Conservation (phyloP, 2,329 filamentous ascomycete species). For the Verticillium dahliae region DNA sequence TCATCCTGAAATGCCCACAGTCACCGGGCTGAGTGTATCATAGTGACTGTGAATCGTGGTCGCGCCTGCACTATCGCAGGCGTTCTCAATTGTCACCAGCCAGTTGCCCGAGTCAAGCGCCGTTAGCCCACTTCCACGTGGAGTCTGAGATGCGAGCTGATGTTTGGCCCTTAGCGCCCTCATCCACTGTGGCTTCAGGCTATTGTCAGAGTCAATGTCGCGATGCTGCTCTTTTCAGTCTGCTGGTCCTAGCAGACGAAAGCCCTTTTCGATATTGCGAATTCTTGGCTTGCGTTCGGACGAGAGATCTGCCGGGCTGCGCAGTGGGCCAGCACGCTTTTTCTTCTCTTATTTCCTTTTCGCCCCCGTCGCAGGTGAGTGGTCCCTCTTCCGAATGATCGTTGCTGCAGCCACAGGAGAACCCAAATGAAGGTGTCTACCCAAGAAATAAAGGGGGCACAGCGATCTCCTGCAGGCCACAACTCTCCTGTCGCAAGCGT, state of each 20-base stretch:
- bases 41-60: too few relatives aligned
- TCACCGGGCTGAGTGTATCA: too few relatives aligned
- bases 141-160: background rate
- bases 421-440: background rate
- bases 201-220: background rate
- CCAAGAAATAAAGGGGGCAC: background rate
- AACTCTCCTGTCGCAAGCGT: background rate
- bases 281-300: background rate
- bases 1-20: too few relatives aligned
- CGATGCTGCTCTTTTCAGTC: background rate
- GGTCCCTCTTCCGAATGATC: background rate
- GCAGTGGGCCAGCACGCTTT: background rate
- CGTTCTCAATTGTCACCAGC: background rate
- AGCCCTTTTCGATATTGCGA: background rate
- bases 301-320: background rate
- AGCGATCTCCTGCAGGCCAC: background rate
- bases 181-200: background rate
- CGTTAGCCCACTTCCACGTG: background rate
- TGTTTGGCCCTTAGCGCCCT: background rate
- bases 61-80: background rate
- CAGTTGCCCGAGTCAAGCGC: background rate
- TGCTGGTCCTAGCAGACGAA: background rate
- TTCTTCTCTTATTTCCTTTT: background rate
- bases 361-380: background rate
- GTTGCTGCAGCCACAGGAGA: background rate